phyloP scores from a whole-genome alignment of 805 yeast genomes.

The Brettanomyces nanus region DNA sequence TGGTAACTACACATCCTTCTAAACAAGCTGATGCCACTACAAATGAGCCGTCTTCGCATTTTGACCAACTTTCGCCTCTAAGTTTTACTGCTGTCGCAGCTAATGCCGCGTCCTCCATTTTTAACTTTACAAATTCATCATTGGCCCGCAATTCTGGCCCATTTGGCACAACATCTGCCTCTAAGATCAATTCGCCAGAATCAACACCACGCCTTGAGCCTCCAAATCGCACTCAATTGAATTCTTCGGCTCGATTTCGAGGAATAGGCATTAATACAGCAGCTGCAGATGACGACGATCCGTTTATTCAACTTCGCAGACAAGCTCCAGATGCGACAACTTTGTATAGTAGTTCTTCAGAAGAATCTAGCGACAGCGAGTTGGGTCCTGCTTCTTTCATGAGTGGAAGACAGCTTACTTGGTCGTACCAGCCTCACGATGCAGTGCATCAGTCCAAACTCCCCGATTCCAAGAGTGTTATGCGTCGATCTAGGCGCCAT shows the following conservation, averaged over 20 bases:
- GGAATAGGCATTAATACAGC: no score
- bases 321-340: no score
- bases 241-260: no score
- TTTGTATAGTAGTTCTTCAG: no score
- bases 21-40: no score
- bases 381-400: no score
- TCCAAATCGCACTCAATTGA: no score
- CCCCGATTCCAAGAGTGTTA: not conserved
- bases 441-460: not conserved
- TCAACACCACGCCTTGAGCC: slow-evolving; percentile 6
- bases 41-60: no score
- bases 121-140: slow-evolving; percentile 20
- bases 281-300: not conserved
- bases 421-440: not conserved
- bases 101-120: slow-evolving; percentile 15
- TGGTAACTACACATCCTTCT: no score
- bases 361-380: no score
- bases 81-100: slow-evolving; percentile 22
- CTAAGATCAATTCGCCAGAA: slow-evolving; percentile 1
- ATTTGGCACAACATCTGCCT: no score
- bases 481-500: not conserved
- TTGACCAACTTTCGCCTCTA: slow-evolving; percentile 14
- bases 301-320: slow-evolving; percentile 1
- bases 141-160: not conserved
- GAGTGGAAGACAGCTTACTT: not conserved